Percentiles rank a stretch among this genome's conserved stretches.
Conservation (phyloP, 73 alveolate species). For the Vitrella brassicaformis region DNA sequence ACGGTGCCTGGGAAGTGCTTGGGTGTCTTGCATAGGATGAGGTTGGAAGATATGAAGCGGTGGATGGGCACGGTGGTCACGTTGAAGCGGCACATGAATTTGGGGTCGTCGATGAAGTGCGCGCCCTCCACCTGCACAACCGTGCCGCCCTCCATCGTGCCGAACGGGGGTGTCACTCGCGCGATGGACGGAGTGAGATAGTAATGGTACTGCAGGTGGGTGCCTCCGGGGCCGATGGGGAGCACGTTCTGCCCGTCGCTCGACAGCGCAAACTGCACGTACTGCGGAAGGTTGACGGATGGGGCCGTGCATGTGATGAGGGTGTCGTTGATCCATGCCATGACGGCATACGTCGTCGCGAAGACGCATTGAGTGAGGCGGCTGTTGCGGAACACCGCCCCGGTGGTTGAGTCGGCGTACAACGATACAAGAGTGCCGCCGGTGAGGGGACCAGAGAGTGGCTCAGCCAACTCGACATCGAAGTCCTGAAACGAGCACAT, state of each 20-base stretch:
- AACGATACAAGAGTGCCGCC: too few species aligned
- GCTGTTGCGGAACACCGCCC: too few species aligned
- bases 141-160: slow-evolving; percentile 18
- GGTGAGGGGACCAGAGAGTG: too few species aligned
- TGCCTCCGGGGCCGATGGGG: slow-evolving; percentile 17
- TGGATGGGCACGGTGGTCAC: slow-evolving; percentile 11
- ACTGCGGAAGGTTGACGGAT: too few species aligned
- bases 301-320: too few species aligned
- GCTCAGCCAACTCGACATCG: too few species aligned
- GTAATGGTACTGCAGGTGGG: background rate
- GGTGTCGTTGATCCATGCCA: too few species aligned
- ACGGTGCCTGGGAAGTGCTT: background rate
- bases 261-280: slow-evolving; percentile 15
- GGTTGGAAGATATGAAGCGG: slow-evolving; percentile 23
- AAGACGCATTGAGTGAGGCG: too few species aligned
- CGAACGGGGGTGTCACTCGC: slow-evolving; percentile 21
- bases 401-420: too few species aligned
- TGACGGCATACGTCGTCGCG: too few species aligned
- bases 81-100: slow-evolving; percentile 21
- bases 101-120: slow-evolving; percentile 32
- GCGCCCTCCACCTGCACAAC: slow-evolving; percentile 30
- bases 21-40: slow-evolving; percentile 10
- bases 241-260: slow-evolving; percentile 23
- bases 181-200: background rate
- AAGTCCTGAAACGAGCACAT: too few species aligned